phyloP scores from a whole-genome alignment of 768 basidiomycete genomes.

The Mycena sanguinolenta region DNA sequence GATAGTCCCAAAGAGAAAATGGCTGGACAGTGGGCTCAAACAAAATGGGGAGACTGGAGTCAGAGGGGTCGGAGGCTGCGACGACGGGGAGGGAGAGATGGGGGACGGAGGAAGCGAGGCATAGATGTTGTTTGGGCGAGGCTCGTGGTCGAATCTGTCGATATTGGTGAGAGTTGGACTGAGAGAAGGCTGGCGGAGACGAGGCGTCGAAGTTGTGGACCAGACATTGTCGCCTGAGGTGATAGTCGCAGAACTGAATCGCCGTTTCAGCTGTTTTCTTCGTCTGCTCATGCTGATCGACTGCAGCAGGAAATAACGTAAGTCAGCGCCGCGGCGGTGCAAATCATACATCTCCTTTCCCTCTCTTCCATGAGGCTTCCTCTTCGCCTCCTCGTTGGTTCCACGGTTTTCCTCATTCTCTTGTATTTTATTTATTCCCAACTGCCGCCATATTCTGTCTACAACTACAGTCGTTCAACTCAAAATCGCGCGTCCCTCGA shows the following conservation, averaged over 20 bases:
- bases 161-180: constrained; percentile 24
- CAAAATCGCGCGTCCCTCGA: constrained; percentile 44
- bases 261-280: constrained; percentile 18
- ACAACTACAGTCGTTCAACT: constrained; percentile 52
- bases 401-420: constrained; percentile 32
- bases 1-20: constrained; percentile 93
- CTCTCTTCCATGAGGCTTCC: not conserved
- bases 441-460: constrained; percentile 54
- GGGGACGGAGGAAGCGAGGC: constrained; percentile 84
- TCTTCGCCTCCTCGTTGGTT: constrained; percentile 36
- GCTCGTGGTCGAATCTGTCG: constrained; percentile 25
- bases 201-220: constrained; percentile 18
- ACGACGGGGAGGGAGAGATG: constrained; percentile 61
- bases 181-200: constrained; percentile 26
- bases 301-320: too few species aligned
- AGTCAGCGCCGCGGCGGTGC: too few species aligned
- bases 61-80: constrained; percentile 46
- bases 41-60: constrained; percentile 48
- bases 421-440: constrained; percentile 50
- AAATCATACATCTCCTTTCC: not conserved
- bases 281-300: not conserved
- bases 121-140: constrained; percentile 67
- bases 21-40: constrained; percentile 53
- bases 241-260: constrained; percentile 15
- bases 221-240: not conserved